These are phyloP conservation scores for Colletotrichum sp. DNA, from an alignment of 2,329 filamentous ascomycete species.

Conservation along the genomic window DNA sequence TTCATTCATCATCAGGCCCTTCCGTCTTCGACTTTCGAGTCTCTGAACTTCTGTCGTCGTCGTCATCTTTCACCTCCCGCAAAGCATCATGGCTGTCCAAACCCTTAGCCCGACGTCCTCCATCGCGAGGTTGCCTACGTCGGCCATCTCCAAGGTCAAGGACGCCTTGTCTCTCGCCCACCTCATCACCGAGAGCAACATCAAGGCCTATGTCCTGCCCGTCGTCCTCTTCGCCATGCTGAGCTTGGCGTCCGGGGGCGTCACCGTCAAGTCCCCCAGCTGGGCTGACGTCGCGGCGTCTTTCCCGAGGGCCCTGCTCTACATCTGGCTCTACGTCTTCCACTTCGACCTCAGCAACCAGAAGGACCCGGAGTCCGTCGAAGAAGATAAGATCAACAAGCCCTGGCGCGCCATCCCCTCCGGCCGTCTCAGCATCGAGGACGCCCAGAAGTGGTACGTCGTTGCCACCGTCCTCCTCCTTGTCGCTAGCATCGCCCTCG, in stretches of 20 bases:
- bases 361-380: constrained; percentile 32
- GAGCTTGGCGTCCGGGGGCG: neutral
- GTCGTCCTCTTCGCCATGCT: neutral
- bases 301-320: neutral
- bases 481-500: constrained; percentile 25
- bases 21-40: neutral
- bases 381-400: constrained; percentile 46
- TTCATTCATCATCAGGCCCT: neutral
- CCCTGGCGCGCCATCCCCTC: constrained; percentile 36
- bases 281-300: neutral
- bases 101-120: neutral
- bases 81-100: neutral
- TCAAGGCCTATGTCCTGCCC: neutral
- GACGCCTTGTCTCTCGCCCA: neutral
- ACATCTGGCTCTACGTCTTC: neutral
- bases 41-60: neutral
- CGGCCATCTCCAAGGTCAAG: neutral
- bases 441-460: constrained; percentile 28
- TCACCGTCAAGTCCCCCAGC: neutral
- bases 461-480: constrained; percentile 27
- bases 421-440: constrained; percentile 29
- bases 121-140: neutral
- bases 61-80: neutral
- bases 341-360: constrained; percentile 44
- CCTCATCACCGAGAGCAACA: neutral